A percentile compares a stretch with the other conserved stretches of the same genome.
These are phyloP conservation scores for Microbotryum violaceum DNA, from an alignment of 1,284 basidiomycete species.

Conservation along the genomic window DNA sequence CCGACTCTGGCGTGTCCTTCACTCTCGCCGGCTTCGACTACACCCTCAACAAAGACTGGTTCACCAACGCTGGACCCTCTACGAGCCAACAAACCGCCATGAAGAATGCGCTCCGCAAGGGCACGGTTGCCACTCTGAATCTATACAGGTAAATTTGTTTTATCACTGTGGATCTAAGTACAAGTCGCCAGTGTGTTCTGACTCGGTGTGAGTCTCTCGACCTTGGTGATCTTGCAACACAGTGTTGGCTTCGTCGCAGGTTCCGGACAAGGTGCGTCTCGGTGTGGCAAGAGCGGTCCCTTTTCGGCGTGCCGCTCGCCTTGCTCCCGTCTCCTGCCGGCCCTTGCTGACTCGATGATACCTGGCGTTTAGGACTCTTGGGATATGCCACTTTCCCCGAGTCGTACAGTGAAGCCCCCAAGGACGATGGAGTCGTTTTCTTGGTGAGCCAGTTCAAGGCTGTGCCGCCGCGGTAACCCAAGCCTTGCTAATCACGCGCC, in stretches of 20 bases:
- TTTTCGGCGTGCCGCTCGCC: no score
- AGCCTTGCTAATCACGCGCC: no score
- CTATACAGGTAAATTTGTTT: conserved; percentile 48
- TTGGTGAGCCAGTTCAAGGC: no score
- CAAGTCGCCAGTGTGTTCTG: no score
- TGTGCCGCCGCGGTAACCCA: no score
- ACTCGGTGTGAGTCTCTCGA: no score
- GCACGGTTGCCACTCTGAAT: conserved; percentile 47
- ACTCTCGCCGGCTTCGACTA: conserved; percentile 46
- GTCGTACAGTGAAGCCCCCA: conserved; percentile 39
- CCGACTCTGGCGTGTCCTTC: conserved; percentile 46
- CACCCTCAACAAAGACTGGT: conserved; percentile 50
- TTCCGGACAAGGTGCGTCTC: conserved; percentile 10
- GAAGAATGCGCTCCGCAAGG: conserved; percentile 49
- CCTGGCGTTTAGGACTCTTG: conserved; percentile 42
- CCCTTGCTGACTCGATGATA: no score
- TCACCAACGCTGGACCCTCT: conserved; percentile 46
- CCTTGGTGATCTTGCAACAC: not conserved
- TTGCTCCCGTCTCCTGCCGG: no score
- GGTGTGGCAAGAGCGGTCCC: no score
- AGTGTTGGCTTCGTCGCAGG: conserved; percentile 34
- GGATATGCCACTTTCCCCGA: conserved; percentile 51
- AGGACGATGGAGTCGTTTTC: not conserved
- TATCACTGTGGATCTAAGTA: conserved; percentile 1
- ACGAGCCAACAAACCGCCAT: conserved; percentile 47